Conservation (phyloP, 257 asterid species). For the Lycium ferocissimum region DNA sequence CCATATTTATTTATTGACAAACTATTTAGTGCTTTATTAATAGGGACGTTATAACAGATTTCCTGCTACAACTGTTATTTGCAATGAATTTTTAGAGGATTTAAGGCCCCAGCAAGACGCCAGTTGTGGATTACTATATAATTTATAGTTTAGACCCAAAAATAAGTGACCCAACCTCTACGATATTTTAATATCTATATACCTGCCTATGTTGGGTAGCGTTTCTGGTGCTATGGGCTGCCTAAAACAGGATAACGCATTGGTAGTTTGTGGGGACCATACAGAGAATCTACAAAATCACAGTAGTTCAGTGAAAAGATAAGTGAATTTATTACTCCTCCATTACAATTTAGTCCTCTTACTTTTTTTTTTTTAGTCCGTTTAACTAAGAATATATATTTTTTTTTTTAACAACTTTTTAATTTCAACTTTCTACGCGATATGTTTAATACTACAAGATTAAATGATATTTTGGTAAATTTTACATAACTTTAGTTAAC, state of each 20-base stretch:
- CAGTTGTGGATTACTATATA: background rate
- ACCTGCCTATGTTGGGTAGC: background rate
- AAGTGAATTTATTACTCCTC: background rate
- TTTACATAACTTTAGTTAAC: too few relatives aligned
- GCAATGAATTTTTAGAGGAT: background rate
- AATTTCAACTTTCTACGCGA: too few relatives aligned
- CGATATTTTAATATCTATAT: background rate
- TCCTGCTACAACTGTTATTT: background rate
- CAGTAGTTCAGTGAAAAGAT: conserved; percentile 15
- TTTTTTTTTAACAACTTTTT: too few relatives aligned
- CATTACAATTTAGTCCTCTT: too few relatives aligned
- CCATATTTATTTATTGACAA: background rate
- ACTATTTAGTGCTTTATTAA: conserved; percentile 9
- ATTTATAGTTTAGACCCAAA: background rate
- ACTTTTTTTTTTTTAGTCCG: background rate
- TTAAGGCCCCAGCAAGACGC: conserved; percentile 1
- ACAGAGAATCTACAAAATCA: background rate
- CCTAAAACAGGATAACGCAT: background rate
- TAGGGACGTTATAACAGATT: background rate
- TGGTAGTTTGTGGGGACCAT: conserved; percentile 21
- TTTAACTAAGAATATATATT: too few relatives aligned
- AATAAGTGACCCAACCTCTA: background rate
- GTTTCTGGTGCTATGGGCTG: background rate
- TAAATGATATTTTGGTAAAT: too few relatives aligned
- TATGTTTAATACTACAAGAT: too few relatives aligned